phyloP scores from a whole-genome alignment of 495 filamentous ascomycete species.

The Penicillium salamii region DNA sequence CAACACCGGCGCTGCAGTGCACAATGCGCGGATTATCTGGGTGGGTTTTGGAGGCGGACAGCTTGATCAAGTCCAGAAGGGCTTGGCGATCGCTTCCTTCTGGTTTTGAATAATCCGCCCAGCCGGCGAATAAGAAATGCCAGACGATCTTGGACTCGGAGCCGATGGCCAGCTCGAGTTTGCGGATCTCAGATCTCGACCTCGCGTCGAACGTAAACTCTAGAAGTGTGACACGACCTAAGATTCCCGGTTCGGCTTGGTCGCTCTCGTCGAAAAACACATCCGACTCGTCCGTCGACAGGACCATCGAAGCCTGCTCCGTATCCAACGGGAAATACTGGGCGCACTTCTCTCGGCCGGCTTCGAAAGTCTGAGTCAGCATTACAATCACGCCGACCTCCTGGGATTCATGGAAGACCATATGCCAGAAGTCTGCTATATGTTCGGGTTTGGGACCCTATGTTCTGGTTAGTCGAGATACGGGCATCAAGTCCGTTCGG shows the following conservation, averaged over 20 bases:
- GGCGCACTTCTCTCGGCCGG: constrained; percentile 81
- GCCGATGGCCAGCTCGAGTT: constrained; percentile 52
- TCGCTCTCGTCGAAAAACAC: constrained; percentile 26
- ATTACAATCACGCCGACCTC: constrained; percentile 87
- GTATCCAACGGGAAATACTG: constrained; percentile 76
- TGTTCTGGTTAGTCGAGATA: constrained; percentile 3
- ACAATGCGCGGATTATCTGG: constrained; percentile 79
- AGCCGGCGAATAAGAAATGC: constrained; percentile 88
- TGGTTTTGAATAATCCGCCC: constrained; percentile 92
- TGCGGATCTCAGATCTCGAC: constrained; percentile 54
- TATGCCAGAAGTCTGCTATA: constrained; percentile 86
- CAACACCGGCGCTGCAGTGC: constrained; percentile 93
- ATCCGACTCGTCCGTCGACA: constrained; percentile 47
- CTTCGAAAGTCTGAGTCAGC: constrained; percentile 88
- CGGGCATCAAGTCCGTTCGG: not conserved
- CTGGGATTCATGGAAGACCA: constrained; percentile 83
- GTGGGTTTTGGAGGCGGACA: constrained; percentile 69
- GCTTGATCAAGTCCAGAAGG: constrained; percentile 72
- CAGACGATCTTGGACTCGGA: constrained; percentile 69
- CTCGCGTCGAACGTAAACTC: constrained; percentile 43
- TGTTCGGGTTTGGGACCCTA: constrained; percentile 75
- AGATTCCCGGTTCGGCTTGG: constrained; percentile 11
- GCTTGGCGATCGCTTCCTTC: constrained; percentile 73
- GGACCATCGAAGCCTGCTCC: constrained; percentile 60
- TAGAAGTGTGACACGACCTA: constrained; percentile 49